Conservation (phyloP, 2,329 filamentous ascomycete species). For the Incumbomyces delicatus region DNA sequence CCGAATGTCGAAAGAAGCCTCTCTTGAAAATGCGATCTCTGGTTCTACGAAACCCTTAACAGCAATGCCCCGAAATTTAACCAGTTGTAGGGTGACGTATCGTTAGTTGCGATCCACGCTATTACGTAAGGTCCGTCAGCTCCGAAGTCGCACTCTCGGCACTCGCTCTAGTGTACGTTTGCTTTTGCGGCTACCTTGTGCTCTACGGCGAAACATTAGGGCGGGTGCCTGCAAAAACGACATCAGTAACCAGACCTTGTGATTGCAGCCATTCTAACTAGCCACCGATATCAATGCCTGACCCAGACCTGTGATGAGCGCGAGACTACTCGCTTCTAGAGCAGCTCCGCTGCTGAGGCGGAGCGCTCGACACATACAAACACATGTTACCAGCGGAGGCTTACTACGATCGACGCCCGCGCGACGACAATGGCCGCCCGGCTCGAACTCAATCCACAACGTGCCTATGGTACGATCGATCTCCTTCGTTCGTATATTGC, state of each 20-base stretch:
- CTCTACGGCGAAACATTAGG: too few species aligned
- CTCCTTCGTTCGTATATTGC: constrained; percentile 61
- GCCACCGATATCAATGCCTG: not conserved
- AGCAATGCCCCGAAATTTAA: too few species aligned
- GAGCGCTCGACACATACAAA: constrained; percentile 56
- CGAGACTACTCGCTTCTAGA: constrained; percentile 66
- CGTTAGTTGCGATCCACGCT: too few species aligned
- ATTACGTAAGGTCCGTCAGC: too few species aligned
- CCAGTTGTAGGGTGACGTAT: too few species aligned
- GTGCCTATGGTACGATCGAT: constrained; percentile 53
- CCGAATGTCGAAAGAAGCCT: too few species aligned
- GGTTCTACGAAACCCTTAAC: too few species aligned
- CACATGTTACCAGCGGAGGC: constrained; percentile 9
- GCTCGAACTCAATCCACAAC: constrained; percentile 74
- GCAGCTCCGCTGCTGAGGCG: constrained; percentile 58
- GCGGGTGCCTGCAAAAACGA: too few species aligned
- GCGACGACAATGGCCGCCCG: constrained; percentile 62
- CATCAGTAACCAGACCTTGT: not conserved
- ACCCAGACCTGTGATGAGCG: constrained; percentile 45
- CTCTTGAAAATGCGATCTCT: too few species aligned
- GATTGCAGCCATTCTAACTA: not conserved
- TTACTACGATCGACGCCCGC: constrained; percentile 38
- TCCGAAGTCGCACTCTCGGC: too few species aligned
- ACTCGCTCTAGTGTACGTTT: not conserved
- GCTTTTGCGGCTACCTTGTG: not conserved